phyloP scores from a whole-genome alignment of 2,329 filamentous ascomycete species.

The Reticulascus tulasneorum region DNA sequence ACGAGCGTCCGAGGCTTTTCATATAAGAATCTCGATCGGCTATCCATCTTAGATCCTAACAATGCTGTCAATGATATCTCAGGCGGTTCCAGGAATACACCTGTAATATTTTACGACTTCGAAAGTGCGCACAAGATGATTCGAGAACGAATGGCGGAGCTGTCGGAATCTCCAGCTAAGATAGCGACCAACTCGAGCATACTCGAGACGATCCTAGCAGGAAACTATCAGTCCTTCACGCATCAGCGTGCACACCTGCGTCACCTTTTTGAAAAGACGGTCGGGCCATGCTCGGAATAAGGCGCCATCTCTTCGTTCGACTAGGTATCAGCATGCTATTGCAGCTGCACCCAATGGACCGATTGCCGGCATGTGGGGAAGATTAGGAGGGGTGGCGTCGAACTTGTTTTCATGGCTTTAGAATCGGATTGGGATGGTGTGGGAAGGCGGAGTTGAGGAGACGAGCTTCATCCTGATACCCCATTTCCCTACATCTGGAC shows the following conservation, averaged over 20 bases:
- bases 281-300: constrained; percentile 28
- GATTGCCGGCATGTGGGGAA: too few species aligned
- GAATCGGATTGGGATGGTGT: too few species aligned
- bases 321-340: too few species aligned
- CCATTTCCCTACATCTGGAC: too few species aligned
- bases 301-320: too few species aligned
- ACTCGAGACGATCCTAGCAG: constrained; percentile 67
- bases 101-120: constrained; percentile 67
- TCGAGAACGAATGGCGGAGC: constrained; percentile 51
- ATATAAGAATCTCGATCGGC: constrained; percentile 60
- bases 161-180: constrained; percentile 31
- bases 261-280: constrained; percentile 41
- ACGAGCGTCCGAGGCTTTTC: constrained; percentile 26
- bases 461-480: too few species aligned
- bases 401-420: too few species aligned
- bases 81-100: constrained; percentile 72
- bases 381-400: too few species aligned
- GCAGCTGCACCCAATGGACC: too few species aligned
- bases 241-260: constrained; percentile 63
- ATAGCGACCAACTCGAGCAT: constrained; percentile 47
- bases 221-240: constrained; percentile 73
- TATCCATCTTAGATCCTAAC: constrained; percentile 92
- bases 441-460: too few species aligned
- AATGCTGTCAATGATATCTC: constrained; percentile 82
- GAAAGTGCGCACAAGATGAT: constrained; percentile 57